Percentiles rank a stretch among this genome's conserved stretches.
phyloP scores from a whole-genome alignment of 139 green algal species.

The Pseudopediastrum boryanum region DNA sequence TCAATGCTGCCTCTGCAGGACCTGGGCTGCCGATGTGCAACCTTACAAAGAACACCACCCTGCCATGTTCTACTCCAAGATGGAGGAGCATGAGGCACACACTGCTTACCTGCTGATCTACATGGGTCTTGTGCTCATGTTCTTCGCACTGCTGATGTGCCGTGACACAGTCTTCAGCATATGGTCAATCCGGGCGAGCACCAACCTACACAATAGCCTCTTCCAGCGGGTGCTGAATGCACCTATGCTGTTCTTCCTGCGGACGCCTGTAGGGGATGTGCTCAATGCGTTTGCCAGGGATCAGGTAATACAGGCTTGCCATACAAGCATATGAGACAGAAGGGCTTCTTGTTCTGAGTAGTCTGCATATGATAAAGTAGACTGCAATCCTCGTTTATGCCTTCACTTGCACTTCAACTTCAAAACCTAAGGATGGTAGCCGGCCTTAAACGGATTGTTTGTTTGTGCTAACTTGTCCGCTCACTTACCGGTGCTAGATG shows the following conservation, averaged over 20 bases:
- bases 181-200: constrained; percentile 48
- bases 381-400: too few relatives aligned
- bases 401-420: too few relatives aligned
- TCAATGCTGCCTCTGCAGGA: constrained; percentile 1
- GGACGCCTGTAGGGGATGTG: constrained; percentile 59
- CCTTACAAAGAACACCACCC: too few relatives aligned
- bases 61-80: constrained; percentile 19
- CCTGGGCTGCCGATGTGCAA: constrained; percentile 27
- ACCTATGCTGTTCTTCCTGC: constrained; percentile 63
- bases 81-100: neutral
- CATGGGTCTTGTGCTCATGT: constrained; percentile 51
- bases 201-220: constrained; percentile 54
- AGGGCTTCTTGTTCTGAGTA: too few relatives aligned
- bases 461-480: too few relatives aligned
- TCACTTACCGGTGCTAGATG: too few relatives aligned
- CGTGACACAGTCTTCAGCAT: constrained; percentile 52
- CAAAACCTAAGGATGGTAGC: too few relatives aligned
- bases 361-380: too few relatives aligned
- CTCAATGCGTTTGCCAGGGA: constrained; percentile 61
- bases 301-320: too few relatives aligned
- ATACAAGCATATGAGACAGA: too few relatives aligned
- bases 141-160: constrained; percentile 57
- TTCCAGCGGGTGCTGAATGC: constrained; percentile 56
- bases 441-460: too few relatives aligned
- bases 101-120: constrained; percentile 60